phyloP scores from a whole-genome alignment of 768 basidiomycete species.

The Stropharia rugosoannulata region DNA sequence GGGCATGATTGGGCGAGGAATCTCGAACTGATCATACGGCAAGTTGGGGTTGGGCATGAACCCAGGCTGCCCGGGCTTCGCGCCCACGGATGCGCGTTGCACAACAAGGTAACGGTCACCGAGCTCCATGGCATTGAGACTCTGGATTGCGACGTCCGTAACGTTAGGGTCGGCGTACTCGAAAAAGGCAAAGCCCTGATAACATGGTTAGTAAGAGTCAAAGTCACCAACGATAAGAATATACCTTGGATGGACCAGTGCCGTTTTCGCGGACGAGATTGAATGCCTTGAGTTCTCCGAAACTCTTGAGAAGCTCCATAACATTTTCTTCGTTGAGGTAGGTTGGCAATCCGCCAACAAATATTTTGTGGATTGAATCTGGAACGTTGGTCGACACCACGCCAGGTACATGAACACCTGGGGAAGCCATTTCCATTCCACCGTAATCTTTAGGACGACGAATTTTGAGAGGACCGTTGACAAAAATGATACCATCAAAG shows the following conservation, averaged over 20 bases:
- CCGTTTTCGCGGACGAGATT: conserved; percentile 95
- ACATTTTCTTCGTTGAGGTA: conserved; percentile 99
- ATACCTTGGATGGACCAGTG: conserved; percentile 84
- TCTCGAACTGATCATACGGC: conserved; percentile 80
- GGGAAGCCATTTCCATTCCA: conserved; percentile 63
- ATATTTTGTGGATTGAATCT: conserved; percentile 97
- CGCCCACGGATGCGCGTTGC: conserved; percentile 94
- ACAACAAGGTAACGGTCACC: conserved; percentile 96
- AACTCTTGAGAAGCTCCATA: conserved; percentile 95
- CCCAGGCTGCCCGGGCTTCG: conserved; percentile 68
- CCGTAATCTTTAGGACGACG: conserved; percentile 97
- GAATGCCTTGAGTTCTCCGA: conserved; percentile 97
- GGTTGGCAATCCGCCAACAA: conserved; percentile 92
- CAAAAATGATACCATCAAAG: conserved; percentile 96
- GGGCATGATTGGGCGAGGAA: conserved; percentile 87
- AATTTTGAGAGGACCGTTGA: conserved; percentile 94
- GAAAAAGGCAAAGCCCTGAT: conserved; percentile 97
- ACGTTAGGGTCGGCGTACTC: conserved; percentile 90
- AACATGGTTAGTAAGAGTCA: conserved; percentile 4
- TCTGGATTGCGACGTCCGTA: conserved; percentile 95
- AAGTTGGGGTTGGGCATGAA: conserved; percentile 67
- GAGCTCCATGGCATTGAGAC: conserved; percentile 96
- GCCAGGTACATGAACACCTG: conserved; percentile 85
- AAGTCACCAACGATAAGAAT: background rate
- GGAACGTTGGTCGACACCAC: conserved; percentile 96